phyloP scores from a whole-genome alignment of 331 rosid species.

The Acacia pycnantha region DNA sequence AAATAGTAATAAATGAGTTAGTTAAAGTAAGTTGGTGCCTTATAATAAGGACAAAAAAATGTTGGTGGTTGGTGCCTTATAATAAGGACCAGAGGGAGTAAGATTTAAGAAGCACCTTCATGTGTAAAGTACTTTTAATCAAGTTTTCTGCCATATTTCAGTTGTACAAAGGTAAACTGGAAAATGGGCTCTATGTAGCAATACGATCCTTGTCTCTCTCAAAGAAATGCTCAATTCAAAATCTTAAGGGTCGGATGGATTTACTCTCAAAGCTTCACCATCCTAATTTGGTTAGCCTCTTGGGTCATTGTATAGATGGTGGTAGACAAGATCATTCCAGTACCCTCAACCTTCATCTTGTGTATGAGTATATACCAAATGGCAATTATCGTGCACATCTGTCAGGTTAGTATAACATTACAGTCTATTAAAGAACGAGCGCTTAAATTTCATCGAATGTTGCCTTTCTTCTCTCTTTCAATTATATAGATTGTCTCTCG shows the following conservation, averaged over 20 bases:
- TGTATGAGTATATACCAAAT: slow-evolving; percentile 59
- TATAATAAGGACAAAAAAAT: too few species aligned
- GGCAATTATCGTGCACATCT: slow-evolving; percentile 54
- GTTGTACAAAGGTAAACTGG: slow-evolving; percentile 78
- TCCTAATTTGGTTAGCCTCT: slow-evolving; percentile 81
- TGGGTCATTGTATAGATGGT: slow-evolving; percentile 75
- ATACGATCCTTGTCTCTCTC: slow-evolving; percentile 49
- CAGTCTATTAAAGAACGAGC: neutral
- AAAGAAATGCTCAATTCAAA: slow-evolving; percentile 68
- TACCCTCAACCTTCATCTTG: slow-evolving; percentile 56
- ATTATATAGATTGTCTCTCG: neutral
- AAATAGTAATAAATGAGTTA: too few species aligned
- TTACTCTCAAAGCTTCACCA: slow-evolving; percentile 85
- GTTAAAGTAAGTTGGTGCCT: too few species aligned
- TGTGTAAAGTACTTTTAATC: neutral
- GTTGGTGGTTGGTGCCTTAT: too few species aligned
- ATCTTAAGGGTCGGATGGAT: slow-evolving; percentile 69
- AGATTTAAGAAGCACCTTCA: neutral
- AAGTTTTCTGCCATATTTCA: slow-evolving; percentile 38
- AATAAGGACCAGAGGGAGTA: too few species aligned
- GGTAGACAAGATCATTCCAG: slow-evolving; percentile 54
- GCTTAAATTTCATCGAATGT: neutral
- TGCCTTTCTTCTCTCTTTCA: neutral
- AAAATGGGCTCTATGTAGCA: slow-evolving; percentile 60
- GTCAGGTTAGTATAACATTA: slow-evolving; percentile 42